phyloP scores from a whole-genome alignment of 257 asterid species.

The Capsicum chinense region DNA sequence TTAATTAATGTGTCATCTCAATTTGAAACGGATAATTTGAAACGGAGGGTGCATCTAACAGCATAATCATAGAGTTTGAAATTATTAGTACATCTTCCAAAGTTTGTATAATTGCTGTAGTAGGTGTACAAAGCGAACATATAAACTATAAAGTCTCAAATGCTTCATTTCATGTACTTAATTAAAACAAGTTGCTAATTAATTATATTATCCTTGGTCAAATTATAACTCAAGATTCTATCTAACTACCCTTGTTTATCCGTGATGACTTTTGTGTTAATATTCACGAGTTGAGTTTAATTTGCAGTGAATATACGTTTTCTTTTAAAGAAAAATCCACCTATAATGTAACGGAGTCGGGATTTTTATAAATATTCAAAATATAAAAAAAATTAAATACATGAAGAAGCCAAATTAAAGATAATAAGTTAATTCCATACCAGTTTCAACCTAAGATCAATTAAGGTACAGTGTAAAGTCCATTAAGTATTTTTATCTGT shows the following conservation, averaged over 20 bases:
- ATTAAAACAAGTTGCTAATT: slow-evolving; percentile 16
- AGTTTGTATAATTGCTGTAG: slow-evolving; percentile 31
- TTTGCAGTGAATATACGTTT: background rate
- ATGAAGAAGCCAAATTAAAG: too few relatives aligned
- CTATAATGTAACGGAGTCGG: background rate
- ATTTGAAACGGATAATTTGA: too few relatives aligned
- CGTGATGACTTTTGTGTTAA: background rate
- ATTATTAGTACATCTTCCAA: slow-evolving; percentile 17
- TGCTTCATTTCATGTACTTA: background rate
- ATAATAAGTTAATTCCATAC: too few relatives aligned
- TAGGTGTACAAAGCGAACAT: background rate
- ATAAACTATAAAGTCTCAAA: background rate
- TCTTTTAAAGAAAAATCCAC: background rate
- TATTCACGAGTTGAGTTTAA: too few relatives aligned
- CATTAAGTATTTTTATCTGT: too few relatives aligned
- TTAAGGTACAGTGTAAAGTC: background rate
- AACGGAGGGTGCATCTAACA: background rate
- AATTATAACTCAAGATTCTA: background rate
- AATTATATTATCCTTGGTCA: background rate
- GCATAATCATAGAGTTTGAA: background rate
- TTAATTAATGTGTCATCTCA: too few relatives aligned
- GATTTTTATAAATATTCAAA: too few relatives aligned
- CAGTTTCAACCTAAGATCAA: background rate
- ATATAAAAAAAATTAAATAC: too few relatives aligned
- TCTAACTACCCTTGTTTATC: background rate